Base-by-base conservation (phyloP, 1,139 yeast species). In the Zygotorulaspora mrakii region DNA sequence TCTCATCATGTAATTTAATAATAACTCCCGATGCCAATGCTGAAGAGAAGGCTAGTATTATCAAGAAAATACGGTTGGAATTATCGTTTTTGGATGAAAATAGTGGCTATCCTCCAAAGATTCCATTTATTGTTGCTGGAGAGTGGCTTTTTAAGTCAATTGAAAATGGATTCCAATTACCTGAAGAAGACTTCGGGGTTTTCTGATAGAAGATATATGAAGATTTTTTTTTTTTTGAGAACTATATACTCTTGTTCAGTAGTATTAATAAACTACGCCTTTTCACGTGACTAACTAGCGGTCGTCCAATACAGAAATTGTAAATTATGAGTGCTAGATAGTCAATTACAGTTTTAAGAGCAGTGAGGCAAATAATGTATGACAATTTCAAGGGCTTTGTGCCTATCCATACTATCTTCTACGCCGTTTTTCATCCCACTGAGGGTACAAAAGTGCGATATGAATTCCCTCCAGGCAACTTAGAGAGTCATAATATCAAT, bases 401-500 rank as follows among this genome's bases (percentile, higher is more conserved):
- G 30, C 95, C 95, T 17, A 88, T 91, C 23, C 73, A 78, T 44
- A 94, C 96, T 2, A 73, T 88, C 33, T 89, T 91, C 62, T 91
- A 87, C 62, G 80, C 96, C 0, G 86, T 86, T 0, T 91, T 91
- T 64, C 96, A 94, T 56, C 96, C 96, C 0, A 84, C 91, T 0
- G 95, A 87, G 55, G 98, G 98, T 1, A 83, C 98, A 0, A 85
- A 88, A 61, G 89, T 91, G n/a, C 76, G 86, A 3, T 85, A 85
- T 53, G 96, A 94, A 58, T 95, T 87, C 1, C 99, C 98, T 43
- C 73, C 73, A 46, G 87, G 71, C 33, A 64, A 69, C 9, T 39
- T 68, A 29, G 53, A 60, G 7, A 62, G 67, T 28, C 73, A 77
- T 27, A 65, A 83, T 23, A 79, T 89, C 56, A 81, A 85, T 54